Conservation (phyloP, 257 asterid species). For the Oldenlandia corymbosa region DNA sequence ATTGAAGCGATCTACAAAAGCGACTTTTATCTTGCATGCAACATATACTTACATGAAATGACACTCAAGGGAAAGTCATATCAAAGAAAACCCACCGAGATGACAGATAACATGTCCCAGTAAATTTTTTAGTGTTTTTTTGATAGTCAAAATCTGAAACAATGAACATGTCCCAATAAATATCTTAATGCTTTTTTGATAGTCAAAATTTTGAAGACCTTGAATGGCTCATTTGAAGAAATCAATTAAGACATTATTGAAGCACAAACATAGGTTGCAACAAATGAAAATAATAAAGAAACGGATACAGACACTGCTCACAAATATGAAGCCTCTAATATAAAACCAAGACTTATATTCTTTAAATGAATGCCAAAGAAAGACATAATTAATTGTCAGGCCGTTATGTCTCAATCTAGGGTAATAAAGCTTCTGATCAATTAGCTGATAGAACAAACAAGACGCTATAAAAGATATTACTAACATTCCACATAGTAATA, state of each 20-base stretch:
- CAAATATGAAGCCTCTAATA: neutral
- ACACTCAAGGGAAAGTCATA: neutral
- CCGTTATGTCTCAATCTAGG: neutral
- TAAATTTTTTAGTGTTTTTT: too few species aligned
- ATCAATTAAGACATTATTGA: too few species aligned
- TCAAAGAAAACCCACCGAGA: too few species aligned
- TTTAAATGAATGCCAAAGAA: neutral
- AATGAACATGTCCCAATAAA: too few species aligned
- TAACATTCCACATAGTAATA: too few species aligned
- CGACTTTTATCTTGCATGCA: neutral
- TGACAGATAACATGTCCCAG: too few species aligned
- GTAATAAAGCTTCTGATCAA: neutral
- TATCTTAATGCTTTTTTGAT: neutral
- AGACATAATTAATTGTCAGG: neutral
- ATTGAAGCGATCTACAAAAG: neutral
- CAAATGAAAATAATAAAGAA: neutral
- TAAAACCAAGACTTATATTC: neutral
- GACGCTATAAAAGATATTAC: neutral
- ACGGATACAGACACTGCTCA: neutral
- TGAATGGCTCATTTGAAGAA: too few species aligned
- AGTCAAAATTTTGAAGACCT: neutral
- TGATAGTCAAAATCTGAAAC: too few species aligned
- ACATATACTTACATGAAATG: neutral
- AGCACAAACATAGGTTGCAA: too few species aligned
- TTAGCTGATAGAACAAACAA: too few species aligned